Evolutionary conservation across 2,329 filamentous ascomycete species (phyloP).

Genomic region (Botrytis elliptica): DNA sequence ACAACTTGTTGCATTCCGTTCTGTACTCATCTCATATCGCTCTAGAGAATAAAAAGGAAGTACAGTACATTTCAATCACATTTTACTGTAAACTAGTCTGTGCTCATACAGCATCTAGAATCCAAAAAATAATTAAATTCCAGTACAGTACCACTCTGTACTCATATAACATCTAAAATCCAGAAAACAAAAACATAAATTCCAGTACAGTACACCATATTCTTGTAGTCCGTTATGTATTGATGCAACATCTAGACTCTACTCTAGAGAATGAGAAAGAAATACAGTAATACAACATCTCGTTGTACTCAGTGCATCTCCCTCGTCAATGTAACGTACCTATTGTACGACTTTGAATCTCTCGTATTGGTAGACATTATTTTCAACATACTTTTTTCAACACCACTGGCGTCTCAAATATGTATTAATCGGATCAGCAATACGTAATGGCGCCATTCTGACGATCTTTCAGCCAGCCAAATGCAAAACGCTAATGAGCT

Average conservation of each 20-base stretch:
- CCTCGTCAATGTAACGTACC: not conserved
- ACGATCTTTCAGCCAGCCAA: not conserved
- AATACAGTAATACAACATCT: not conserved
- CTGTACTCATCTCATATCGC: not conserved
- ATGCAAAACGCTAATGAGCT: not conserved
- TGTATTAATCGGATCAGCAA: not conserved
- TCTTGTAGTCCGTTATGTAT: not conserved
- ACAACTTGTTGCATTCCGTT: not conserved
- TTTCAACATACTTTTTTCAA: not conserved
- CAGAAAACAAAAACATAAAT: not conserved
- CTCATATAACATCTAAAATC: not conserved
- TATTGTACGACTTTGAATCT: not conserved
- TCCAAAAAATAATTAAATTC: not conserved
- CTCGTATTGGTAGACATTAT: not conserved
- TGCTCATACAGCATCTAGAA: not conserved
- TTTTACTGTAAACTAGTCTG: not conserved
- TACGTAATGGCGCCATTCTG: not conserved
- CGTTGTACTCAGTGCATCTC: not conserved
- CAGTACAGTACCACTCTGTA: not conserved
- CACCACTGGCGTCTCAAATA: not conserved
- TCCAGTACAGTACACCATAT: not conserved
- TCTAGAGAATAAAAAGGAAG: not conserved
- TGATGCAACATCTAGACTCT: not conserved
- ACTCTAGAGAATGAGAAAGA: not conserved
- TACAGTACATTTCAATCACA: not conserved